Evolutionary conservation across 345 rosid species (phyloP).

Genomic region (Euclidium syriacum): DNA sequence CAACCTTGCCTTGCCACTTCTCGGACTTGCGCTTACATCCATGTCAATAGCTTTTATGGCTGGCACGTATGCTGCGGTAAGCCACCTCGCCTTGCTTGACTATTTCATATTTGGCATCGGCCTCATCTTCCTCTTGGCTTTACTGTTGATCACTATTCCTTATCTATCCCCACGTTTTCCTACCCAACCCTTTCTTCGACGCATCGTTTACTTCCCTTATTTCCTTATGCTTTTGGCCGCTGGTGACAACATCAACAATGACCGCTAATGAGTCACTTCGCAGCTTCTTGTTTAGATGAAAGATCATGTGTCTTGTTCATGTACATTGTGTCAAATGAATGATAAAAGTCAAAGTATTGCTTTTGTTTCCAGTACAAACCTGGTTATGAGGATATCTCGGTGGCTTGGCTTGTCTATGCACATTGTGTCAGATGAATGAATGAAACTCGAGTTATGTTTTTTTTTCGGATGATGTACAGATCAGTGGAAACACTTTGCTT

Average conservation of each 20-base stretch:
- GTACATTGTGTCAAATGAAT: too few relatives aligned
- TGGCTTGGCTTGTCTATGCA: too few relatives aligned
- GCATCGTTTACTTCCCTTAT: constrained; percentile 4
- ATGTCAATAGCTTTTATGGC: constrained; percentile 21
- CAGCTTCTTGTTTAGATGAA: neutral
- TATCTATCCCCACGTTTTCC: neutral
- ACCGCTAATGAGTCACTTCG: neutral
- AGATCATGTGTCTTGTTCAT: neutral
- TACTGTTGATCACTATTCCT: constrained; percentile 3
- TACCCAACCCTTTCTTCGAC: neutral
- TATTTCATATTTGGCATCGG: constrained; percentile 4
- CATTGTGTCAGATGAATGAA: too few relatives aligned
- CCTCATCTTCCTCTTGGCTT: neutral
- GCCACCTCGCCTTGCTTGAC: constrained; percentile 9
- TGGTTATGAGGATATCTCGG: too few relatives aligned
- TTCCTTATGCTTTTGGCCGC: constrained; percentile 11
- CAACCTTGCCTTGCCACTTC: neutral
- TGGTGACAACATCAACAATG: neutral
- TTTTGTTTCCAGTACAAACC: too few relatives aligned
- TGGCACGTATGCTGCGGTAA: constrained; percentile 9
- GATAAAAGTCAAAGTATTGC: too few relatives aligned
- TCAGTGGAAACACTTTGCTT: too few relatives aligned
- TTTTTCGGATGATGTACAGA: too few relatives aligned
- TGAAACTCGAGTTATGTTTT: too few relatives aligned
- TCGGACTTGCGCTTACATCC: constrained; percentile 4